phyloP scores from a whole-genome alignment of 169 alveolate genomes.

The Babesia ovata region DNA sequence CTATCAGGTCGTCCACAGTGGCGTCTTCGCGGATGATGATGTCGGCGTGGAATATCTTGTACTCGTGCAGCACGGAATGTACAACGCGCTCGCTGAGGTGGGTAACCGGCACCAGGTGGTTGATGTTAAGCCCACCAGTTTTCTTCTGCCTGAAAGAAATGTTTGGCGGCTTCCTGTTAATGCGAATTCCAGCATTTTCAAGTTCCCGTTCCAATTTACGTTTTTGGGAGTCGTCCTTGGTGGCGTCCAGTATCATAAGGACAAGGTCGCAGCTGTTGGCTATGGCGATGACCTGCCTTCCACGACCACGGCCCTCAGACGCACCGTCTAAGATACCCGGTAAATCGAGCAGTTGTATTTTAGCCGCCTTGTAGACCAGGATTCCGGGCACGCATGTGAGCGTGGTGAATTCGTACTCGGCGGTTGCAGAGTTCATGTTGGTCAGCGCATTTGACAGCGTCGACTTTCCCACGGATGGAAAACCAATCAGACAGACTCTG shows the following conservation, averaged over 20 bases:
- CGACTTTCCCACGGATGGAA: constrained; percentile 98
- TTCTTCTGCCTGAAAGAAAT: constrained; percentile 67
- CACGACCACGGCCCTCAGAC: constrained; percentile 96
- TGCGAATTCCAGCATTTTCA: constrained; percentile 95
- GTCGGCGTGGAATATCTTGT: constrained; percentile 92
- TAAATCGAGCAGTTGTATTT: constrained; percentile 92
- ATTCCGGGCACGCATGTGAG: constrained; percentile 96
- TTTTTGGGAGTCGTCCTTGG: constrained; percentile 90
- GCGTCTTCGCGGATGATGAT: constrained; percentile 90
- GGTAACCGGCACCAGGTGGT: constrained; percentile 67
- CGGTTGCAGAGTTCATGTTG: constrained; percentile 93
- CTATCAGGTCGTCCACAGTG: constrained; percentile 95
- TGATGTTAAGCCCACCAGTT: constrained; percentile 77
- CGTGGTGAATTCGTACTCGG: constrained; percentile 99
- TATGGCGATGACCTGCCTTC: constrained; percentile 95
- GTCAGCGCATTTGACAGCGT: constrained; percentile 93
- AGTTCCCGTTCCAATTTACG: constrained; percentile 90
- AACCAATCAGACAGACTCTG: constrained; percentile 97
- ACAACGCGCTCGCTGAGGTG: constrained; percentile 69
- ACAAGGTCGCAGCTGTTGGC: constrained; percentile 93
- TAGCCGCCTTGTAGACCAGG: constrained; percentile 89
- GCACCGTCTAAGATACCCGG: constrained; percentile 96
- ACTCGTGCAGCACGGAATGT: constrained; percentile 84
- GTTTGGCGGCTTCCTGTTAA: constrained; percentile 92
- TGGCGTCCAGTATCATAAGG: constrained; percentile 91